Evolutionary conservation across 2,329 filamentous ascomycete genomes (phyloP), one percentile per base, ranked within the genome.

Genomic region (Thermoascus crustaceus): DNA sequence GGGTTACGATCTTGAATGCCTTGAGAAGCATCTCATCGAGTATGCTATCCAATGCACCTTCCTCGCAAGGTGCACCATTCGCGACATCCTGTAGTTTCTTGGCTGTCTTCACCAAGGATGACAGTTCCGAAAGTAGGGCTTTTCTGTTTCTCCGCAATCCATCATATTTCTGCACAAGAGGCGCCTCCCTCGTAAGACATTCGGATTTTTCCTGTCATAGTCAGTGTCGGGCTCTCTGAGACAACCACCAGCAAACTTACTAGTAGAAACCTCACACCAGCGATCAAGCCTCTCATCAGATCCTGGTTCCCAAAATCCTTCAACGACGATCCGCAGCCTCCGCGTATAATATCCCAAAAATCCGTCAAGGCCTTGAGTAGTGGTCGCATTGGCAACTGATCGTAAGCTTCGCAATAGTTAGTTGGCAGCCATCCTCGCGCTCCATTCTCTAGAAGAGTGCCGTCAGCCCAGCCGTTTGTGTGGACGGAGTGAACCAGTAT

Each of bases 391-490:
- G 87, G 80, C 14, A 86, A 77, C 30, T 89, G 86, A 47, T 95
- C 85, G 58, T 95, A 98, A 7, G 85, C 75, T 57, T 95, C 88
- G 67, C 91, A 98, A 60, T 96, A 98, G 61, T 98, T 98, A 6
- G 91, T 98, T 2, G 91, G 91, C 41, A 98, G 69, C 91, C 91
- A 98, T 43, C 91, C 91, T 48, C 91, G 76, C 33, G 83, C 82
- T 17, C 89, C 89, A 2, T 87, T 85, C 16, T 82, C 75, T 42
- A 98, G 66, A 25, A 95, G 69, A 1, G 91, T 98, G 34, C 91
- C 91, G 59, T 98, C 91, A 20, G 91, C 91, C 91, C 91, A 98
- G 48, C 91, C 91, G 66, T 96, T 98, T 41, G 86, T 91, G 61
- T 98, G 91, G 47, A 96, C 85, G 3, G 91, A 95, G 61, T 98